Conservation (phyloP, 1,284 basidiomycete species). For the Coniophora puteana region DNA sequence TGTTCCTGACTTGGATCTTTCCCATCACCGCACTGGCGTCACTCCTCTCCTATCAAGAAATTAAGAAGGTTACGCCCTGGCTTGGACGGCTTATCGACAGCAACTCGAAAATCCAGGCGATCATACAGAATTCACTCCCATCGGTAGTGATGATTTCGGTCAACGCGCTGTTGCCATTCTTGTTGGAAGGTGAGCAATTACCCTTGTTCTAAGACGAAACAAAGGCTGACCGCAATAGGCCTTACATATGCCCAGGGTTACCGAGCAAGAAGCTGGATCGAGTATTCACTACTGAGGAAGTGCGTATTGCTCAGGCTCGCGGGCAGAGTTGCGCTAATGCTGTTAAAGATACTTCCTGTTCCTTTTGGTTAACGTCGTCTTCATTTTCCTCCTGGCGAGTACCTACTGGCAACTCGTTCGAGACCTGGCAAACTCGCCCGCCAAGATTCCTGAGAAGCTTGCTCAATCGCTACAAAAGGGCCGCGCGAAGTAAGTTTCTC, state of each 20-base stretch:
- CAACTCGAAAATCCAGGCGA: conserved; percentile 76
- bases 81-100: conserved; percentile 75
- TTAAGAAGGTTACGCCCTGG: conserved; percentile 87
- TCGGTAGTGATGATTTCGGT: conserved; percentile 86
- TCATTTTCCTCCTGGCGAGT: conserved; percentile 90
- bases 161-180: conserved; percentile 87
- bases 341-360: conserved; percentile 84
- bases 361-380: conserved; percentile 91
- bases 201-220: not conserved
- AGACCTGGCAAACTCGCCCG: conserved; percentile 84
- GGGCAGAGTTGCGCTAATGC: conserved; percentile 7
- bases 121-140: conserved; percentile 93
- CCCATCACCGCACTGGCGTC: conserved; percentile 84
- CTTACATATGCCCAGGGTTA: conserved; percentile 89
- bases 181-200: conserved; percentile 73
- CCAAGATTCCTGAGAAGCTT: conserved; percentile 86
- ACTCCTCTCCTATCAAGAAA: conserved; percentile 87
- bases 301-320: conserved; percentile 33
- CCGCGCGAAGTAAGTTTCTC: conserved; percentile 50
- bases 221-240: conserved; percentile 36
- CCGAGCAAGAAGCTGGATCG: conserved; percentile 86
- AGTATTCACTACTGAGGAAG: conserved; percentile 93
- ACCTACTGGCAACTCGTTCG: conserved; percentile 88
- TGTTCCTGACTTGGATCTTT: conserved; percentile 85
- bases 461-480: conserved; percentile 77